Evolutionary conservation across 2,329 filamentous ascomycete species (phyloP), one percentile per base, ranked within the genome.

Genomic region (Monosporascus sp.): DNA sequence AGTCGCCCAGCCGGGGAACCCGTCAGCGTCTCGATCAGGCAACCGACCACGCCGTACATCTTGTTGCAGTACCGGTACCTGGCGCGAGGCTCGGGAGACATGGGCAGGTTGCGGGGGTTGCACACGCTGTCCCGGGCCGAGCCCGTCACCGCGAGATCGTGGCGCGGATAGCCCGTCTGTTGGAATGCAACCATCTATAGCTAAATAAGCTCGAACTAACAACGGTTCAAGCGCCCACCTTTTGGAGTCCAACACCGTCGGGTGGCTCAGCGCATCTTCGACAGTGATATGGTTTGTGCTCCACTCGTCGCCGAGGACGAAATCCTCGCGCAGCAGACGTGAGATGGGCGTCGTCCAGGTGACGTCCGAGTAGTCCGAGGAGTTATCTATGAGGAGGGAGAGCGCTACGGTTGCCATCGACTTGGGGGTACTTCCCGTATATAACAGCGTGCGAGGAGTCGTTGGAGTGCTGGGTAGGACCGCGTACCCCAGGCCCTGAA

Each of bases 341-440:
- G 70, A 71, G 34, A 83, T 71, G 2, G 71, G 70, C 1, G 77
- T 76, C 3, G 68, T 62, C 76, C 78, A 83, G 37, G 73, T 68
- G 3, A 75, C 58, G 17, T 67, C 65, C 5, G 72, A 63, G 46
- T 74, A 68, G 11, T 71, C 67, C 17, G 69, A 65, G 11, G 73
- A 66, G 7, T 76, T 69, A n/a, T 73, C 72, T 6, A 81, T 68
- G 7, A 83, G 72, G 2, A 81, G 61, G 1, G 76, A 72, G 1
- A 83, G 62, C 0, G 72, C 70, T 1, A 79, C 79, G 1, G 76
- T 73, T 0, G 75, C 77, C 47, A 81, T 74, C 2, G 79, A 76
- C 61, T 85, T 85, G 20, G 79, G 81, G 1, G 74, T 82, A 42
- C 79, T 82, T 2, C 74, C 82, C 2, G 71, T 72, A 53, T 78